Percentiles rank a stretch among this genome's conserved stretches.
These are phyloP conservation scores for Tetracladium maxilliforme DNA, from an alignment of 2,329 filamentous ascomycete genomes.

Conservation along the genomic window DNA sequence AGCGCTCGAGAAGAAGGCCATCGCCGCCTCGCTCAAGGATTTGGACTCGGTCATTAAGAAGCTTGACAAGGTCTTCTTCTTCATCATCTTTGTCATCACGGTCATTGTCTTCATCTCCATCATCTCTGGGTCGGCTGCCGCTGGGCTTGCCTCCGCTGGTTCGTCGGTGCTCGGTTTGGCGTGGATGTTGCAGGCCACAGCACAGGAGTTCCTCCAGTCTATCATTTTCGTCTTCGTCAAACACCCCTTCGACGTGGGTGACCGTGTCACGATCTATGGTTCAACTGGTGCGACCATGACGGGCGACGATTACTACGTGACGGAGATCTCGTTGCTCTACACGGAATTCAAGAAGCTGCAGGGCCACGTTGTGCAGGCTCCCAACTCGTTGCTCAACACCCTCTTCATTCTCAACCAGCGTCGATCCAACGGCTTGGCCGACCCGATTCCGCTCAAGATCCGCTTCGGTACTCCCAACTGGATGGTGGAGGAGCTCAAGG, in stretches of 20 bases:
- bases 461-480: slow-evolving; percentile 77
- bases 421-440: slow-evolving; percentile 74
- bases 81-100: slow-evolving; percentile 69
- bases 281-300: slow-evolving; percentile 65
- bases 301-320: slow-evolving; percentile 93
- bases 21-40: slow-evolving; percentile 88
- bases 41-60: slow-evolving; percentile 86
- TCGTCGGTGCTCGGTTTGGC: slow-evolving; percentile 78
- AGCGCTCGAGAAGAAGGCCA: slow-evolving; percentile 85
- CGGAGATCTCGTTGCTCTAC: slow-evolving; percentile 82
- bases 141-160: slow-evolving; percentile 78
- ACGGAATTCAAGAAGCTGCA: slow-evolving; percentile 99
- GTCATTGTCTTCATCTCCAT: slow-evolving; percentile 80
- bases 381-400: slow-evolving; percentile 84
- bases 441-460: slow-evolving; percentile 70
- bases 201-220: slow-evolving; percentile 88
- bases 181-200: slow-evolving; percentile 85
- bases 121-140: slow-evolving; percentile 79
- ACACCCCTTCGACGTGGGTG: slow-evolving; percentile 92
- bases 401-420: slow-evolving; percentile 93
- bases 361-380: slow-evolving; percentile 88
- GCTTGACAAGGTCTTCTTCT: slow-evolving; percentile 77
- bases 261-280: slow-evolving; percentile 82
- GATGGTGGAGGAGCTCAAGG: slow-evolving; percentile 70
- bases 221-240: slow-evolving; percentile 94